A percentile compares a stretch with the other conserved stretches of the same genome.
Conservation (phyloP, 352 stramenopile species). For the Globisporangium irregulare region DNA sequence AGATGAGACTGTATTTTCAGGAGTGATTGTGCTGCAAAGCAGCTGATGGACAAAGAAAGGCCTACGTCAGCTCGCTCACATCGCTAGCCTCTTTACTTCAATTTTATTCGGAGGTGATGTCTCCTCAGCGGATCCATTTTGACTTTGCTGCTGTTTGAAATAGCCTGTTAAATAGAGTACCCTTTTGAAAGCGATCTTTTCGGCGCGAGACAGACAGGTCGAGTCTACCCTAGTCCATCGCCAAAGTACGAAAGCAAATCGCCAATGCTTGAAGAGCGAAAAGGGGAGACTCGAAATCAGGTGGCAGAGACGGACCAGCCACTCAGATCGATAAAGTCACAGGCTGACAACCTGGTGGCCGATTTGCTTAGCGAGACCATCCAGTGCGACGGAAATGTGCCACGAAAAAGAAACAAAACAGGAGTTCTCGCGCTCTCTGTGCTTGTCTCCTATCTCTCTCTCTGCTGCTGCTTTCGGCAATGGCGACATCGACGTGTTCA, state of each 20-base stretch:
- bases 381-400: not conserved
- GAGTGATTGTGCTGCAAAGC: not conserved
- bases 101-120: not conserved
- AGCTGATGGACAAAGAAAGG: conserved; percentile 3
- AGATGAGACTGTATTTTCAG: not conserved
- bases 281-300: not conserved
- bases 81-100: not conserved
- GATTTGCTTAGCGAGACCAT: not conserved
- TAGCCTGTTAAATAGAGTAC: too few species aligned
- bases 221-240: too few species aligned
- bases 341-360: not conserved
- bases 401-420: not conserved
- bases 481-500: not conserved
- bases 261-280: not conserved
- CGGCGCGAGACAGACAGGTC: not conserved
- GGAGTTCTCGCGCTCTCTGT: too few species aligned
- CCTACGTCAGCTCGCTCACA: not conserved
- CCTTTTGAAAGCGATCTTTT: not conserved
- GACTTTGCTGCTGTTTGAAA: not conserved
- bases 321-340: not conserved
- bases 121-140: not conserved
- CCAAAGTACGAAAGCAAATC: not conserved
- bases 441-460: not conserved
- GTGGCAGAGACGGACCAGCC: not conserved
- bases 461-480: not conserved